phyloP scores from a whole-genome alignment of 768 basidiomycete species.

The Trametes cubensis region DNA sequence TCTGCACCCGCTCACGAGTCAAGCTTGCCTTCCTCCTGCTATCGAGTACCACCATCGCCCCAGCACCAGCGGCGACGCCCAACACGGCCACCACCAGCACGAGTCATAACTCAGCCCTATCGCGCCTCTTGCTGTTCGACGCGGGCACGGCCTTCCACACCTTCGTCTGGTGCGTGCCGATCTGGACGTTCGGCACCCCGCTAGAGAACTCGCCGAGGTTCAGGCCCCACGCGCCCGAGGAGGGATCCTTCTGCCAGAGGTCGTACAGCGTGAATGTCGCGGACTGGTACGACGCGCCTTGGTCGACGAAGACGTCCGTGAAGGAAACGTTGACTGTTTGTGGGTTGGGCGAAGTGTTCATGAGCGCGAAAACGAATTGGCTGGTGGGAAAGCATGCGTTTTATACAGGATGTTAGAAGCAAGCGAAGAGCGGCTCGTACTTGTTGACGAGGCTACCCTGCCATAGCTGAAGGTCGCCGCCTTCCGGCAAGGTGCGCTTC shows the following conservation, averaged over 20 bases:
- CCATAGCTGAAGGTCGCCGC: conserved; percentile 41
- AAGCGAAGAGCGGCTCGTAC: conserved; percentile 24
- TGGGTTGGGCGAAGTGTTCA: conserved; percentile 38
- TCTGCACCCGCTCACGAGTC: not conserved
- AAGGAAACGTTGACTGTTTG: conserved; percentile 36
- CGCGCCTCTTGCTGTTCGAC: conserved; percentile 12
- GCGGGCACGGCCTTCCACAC: conserved; percentile 35
- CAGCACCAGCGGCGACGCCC: not conserved
- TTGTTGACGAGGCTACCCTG: conserved; percentile 35
- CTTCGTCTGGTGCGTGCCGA: conserved; percentile 36
- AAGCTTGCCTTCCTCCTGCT: not conserved
- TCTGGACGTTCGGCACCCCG: conserved; percentile 26
- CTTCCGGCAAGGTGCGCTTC: conserved; percentile 32
- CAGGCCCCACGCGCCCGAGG: conserved; percentile 32
- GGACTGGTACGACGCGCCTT: conserved; percentile 30
- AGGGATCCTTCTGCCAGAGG: conserved; percentile 39
- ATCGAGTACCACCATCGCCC: not conserved
- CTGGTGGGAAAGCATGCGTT: conserved; percentile 4
- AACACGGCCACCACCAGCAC: not conserved
- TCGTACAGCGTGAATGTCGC: conserved; percentile 35
- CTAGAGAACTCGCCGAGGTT: conserved; percentile 31
- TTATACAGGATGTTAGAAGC: not conserved
- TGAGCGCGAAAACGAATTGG: conserved; percentile 38
- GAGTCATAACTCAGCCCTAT: conserved; percentile 23
- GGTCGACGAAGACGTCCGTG: conserved; percentile 39